A percentile compares a stretch with the other conserved stretches of the same genome.
phyloP scores from a whole-genome alignment of 2,329 filamentous ascomycete genomes.

The Apiospora aurea region DNA sequence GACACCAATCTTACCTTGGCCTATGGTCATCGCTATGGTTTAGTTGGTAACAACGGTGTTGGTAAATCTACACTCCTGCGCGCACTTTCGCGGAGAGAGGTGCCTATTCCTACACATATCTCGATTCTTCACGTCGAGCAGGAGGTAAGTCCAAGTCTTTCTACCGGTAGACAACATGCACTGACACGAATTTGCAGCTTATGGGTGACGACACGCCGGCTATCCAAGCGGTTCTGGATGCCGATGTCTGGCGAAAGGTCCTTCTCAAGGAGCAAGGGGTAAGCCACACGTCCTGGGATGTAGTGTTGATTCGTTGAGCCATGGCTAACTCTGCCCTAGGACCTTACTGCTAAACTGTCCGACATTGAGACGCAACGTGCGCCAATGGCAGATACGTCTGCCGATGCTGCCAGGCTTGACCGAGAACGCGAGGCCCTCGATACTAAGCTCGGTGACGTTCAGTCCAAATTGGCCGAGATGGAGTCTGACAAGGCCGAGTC shows the following conservation, averaged over 20 bases:
- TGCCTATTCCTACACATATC: constrained; percentile 94
- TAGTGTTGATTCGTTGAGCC: background rate
- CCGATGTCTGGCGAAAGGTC: constrained; percentile 98
- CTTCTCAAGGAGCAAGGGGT: constrained; percentile 87
- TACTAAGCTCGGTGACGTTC: constrained; percentile 87
- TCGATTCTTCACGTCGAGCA: constrained; percentile 99
- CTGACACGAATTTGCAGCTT: constrained; percentile 64
- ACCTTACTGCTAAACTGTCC: constrained; percentile 79
- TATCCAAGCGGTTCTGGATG: constrained; percentile 92
- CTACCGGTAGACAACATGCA: background rate
- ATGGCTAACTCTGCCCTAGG: constrained; percentile 53
- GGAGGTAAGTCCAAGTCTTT: constrained; percentile 68
- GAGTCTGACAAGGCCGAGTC: constrained; percentile 98
- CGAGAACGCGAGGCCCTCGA: constrained; percentile 89
- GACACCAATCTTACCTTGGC: constrained; percentile 91
- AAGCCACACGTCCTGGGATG: constrained; percentile 45
- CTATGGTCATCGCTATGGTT: constrained; percentile 92
- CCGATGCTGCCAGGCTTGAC: constrained; percentile 85
- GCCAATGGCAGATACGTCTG: constrained; percentile 87
- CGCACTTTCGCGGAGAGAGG: constrained; percentile 89
- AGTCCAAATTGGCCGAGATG: constrained; percentile 94
- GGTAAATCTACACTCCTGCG: constrained; percentile 95
- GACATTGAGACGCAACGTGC: constrained; percentile 80
- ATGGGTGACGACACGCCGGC: constrained; percentile 94
- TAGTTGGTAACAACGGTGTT: constrained; percentile 99